These are phyloP conservation scores for Colletotrichum spinosum DNA, from an alignment of 2,329 filamentous ascomycete genomes.

Conservation along the genomic window DNA sequence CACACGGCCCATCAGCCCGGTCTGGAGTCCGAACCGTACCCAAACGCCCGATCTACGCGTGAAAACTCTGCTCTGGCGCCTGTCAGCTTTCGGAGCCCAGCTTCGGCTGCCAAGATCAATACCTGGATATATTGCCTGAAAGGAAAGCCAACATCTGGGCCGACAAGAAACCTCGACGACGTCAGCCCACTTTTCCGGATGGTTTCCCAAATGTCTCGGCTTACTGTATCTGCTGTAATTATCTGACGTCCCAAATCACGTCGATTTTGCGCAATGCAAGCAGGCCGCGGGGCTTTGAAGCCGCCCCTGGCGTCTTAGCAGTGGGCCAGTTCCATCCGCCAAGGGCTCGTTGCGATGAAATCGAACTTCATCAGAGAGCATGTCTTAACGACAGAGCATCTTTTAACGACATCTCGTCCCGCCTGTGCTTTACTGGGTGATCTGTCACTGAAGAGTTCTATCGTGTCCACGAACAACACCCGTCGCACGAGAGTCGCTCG, in stretches of 20 bases:
- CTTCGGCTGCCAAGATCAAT: not conserved
- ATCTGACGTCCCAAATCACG: not conserved
- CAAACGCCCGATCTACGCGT: not conserved
- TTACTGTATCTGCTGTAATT: slow-evolving; percentile 6
- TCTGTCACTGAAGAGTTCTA: too few species aligned
- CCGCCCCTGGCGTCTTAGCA: not conserved
- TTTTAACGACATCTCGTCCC: slow-evolving; percentile 1
- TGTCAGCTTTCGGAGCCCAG: not conserved
- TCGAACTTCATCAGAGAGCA: slow-evolving; percentile 1
- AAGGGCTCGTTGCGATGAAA: not conserved
- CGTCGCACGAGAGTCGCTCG: too few species aligned
- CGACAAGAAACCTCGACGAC: slow-evolving; percentile 3
- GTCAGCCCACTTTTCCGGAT: slow-evolving; percentile 17
- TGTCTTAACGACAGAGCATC: slow-evolving; percentile 20
- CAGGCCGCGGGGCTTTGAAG: not conserved
- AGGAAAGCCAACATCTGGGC: not conserved
- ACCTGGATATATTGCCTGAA: not conserved
- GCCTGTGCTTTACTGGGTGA: too few species aligned
- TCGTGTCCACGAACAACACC: too few species aligned
- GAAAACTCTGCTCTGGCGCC: slow-evolving; percentile 3
- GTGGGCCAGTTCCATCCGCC: not conserved
- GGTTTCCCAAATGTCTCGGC: not conserved
- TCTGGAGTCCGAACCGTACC: not conserved
- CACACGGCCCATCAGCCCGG: not conserved
- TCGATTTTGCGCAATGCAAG: not conserved